These are phyloP conservation scores for Cordyceps tenuipes DNA, from an alignment of 2,329 filamentous ascomycete genomes.

Conservation along the genomic window DNA sequence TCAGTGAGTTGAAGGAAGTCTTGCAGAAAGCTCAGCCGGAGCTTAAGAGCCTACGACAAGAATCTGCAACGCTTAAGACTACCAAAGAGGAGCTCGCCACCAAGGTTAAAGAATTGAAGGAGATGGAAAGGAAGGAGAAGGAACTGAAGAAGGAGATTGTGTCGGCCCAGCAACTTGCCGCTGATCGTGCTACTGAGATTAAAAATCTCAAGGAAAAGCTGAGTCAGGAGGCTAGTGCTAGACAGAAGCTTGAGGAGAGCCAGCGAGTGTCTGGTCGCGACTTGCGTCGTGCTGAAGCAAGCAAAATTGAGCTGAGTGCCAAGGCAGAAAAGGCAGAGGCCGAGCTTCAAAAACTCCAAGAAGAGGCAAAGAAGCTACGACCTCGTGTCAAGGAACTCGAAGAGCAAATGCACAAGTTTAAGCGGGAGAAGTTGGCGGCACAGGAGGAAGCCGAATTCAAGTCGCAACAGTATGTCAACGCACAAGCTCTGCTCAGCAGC, in stretches of 20 bases:
- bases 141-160: slow-evolving; percentile 70
- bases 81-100: slow-evolving; percentile 64
- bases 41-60: slow-evolving; percentile 66
- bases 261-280: slow-evolving; percentile 68
- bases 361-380: slow-evolving; percentile 62
- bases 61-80: slow-evolving; percentile 65
- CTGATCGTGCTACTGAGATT: slow-evolving; percentile 71
- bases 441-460: slow-evolving; percentile 79
- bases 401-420: slow-evolving; percentile 60
- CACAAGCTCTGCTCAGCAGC: slow-evolving; percentile 77
- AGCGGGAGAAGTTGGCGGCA: slow-evolving; percentile 57
- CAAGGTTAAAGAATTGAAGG: slow-evolving; percentile 54
- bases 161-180: slow-evolving; percentile 58
- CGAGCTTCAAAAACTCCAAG: slow-evolving; percentile 63
- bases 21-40: slow-evolving; percentile 83
- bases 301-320: slow-evolving; percentile 70
- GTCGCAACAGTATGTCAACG: slow-evolving; percentile 74
- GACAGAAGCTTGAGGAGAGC: slow-evolving; percentile 70
- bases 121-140: slow-evolving; percentile 74
- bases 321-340: slow-evolving; percentile 61
- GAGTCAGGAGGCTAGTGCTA: slow-evolving; percentile 61
- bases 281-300: slow-evolving; percentile 66
- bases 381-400: slow-evolving; percentile 60
- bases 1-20: slow-evolving; percentile 70
- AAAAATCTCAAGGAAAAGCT: slow-evolving; percentile 72